Evolutionary conservation across 306 rosid species (phyloP).

Genomic region (Gastrolobium bilobum): DNA sequence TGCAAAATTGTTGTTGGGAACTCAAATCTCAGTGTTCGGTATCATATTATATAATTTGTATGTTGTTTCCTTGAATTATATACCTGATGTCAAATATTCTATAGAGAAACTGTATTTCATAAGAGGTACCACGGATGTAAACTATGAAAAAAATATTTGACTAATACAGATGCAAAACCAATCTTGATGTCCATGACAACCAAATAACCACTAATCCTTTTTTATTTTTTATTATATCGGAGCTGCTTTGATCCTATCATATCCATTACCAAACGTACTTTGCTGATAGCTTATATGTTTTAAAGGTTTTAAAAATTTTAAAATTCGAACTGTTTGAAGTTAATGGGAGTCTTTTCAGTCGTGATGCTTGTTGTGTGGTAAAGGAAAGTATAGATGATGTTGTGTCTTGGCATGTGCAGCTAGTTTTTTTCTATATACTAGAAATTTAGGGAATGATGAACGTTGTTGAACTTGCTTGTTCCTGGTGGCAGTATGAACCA

Average conservation of each 20-base stretch:
- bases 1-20: neutral
- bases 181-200: constrained; percentile 4
- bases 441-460: neutral
- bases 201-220: neutral
- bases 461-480: constrained; percentile 1
- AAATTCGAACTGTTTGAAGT: neutral
- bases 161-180: neutral
- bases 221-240: neutral
- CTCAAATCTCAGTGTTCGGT: neutral
- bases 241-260: neutral
- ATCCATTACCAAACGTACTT: neutral
- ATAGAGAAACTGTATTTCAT: neutral
- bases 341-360: neutral
- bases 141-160: constrained; percentile 1
- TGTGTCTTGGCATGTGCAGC: neutral
- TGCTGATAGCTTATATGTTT: neutral
- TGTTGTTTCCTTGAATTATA: constrained; percentile 24
- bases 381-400: neutral
- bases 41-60: neutral
- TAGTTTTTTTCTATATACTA: neutral
- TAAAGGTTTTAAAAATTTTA: neutral
- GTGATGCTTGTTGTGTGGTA: constrained; percentile 27
- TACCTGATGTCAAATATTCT: neutral
- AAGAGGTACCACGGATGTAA: neutral
- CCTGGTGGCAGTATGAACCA: constrained; percentile 72